phyloP scores from a whole-genome alignment of 1,284 basidiomycete species.

The Fereydounia khargensis region DNA sequence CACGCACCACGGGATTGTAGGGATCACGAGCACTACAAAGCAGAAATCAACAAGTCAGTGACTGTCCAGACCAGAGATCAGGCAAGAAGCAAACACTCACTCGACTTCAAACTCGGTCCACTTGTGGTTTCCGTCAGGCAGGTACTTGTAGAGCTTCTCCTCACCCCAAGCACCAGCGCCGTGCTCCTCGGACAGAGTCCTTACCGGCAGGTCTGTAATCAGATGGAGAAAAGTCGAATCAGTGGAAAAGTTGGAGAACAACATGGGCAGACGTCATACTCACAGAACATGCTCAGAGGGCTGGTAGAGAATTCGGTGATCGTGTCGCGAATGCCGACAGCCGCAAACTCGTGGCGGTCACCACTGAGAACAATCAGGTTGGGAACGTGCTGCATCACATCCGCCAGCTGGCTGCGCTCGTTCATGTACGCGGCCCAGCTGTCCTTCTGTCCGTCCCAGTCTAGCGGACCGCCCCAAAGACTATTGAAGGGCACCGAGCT shows the following conservation, averaged over 20 bases:
- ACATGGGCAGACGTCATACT: slow-evolving; percentile 28
- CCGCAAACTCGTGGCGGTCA: slow-evolving; percentile 78
- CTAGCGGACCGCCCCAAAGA: slow-evolving; percentile 66
- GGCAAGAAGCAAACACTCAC: slow-evolving; percentile 4
- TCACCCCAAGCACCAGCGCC: slow-evolving; percentile 61
- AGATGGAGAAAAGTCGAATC: slow-evolving; percentile 1
- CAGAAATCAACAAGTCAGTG: background rate
- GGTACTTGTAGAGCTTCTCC: slow-evolving; percentile 67
- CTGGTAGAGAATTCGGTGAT: slow-evolving; percentile 66
- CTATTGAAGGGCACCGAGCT: slow-evolving; percentile 75
- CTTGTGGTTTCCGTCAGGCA: slow-evolving; percentile 58
- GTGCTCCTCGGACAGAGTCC: slow-evolving; percentile 58
- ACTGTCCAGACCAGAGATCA: no score
- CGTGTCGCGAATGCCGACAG: slow-evolving; percentile 57
- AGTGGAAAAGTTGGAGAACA: background rate
- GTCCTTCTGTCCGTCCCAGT: slow-evolving; percentile 65
- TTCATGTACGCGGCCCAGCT: slow-evolving; percentile 69
- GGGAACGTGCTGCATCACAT: slow-evolving; percentile 63
- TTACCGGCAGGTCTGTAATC: slow-evolving; percentile 43
- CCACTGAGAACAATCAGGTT: slow-evolving; percentile 66
- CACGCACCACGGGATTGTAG: slow-evolving; percentile 62
- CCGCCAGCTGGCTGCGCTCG: slow-evolving; percentile 62
- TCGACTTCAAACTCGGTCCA: slow-evolving; percentile 72
- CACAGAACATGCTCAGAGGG: slow-evolving; percentile 64
- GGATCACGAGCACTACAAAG: slow-evolving; percentile 62